phyloP scores from a whole-genome alignment of 345 rosid genomes.

The Brassica juncea region DNA sequence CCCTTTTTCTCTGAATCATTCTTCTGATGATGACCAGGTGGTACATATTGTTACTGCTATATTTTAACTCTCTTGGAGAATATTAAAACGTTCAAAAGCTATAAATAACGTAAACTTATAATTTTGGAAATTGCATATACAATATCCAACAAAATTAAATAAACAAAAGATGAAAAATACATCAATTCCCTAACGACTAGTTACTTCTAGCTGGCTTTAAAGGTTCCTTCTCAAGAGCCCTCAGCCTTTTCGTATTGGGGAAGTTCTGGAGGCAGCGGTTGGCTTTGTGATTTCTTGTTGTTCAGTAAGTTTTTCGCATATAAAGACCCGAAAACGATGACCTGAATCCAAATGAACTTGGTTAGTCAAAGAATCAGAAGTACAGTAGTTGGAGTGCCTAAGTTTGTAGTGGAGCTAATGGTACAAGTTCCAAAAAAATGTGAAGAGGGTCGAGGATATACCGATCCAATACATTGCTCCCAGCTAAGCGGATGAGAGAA shows the following conservation, averaged over 20 bases:
- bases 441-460: slow-evolving; percentile 24
- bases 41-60: not conserved
- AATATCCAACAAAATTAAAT: not conserved
- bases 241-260: slow-evolving; percentile 46
- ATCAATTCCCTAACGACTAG: not conserved
- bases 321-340: slow-evolving; percentile 77
- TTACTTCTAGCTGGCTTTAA: not conserved
- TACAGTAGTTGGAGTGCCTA: not conserved
- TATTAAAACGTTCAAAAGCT: not conserved
- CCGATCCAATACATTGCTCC: slow-evolving; percentile 91
- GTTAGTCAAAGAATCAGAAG: slow-evolving; percentile 7
- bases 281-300: slow-evolving; percentile 39
- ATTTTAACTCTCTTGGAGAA: not conserved
- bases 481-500: slow-evolving; percentile 93
- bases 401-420: not conserved
- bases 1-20: slow-evolving; percentile 7
- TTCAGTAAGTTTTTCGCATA: slow-evolving; percentile 62
- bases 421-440: not conserved
- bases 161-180: not conserved
- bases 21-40: slow-evolving; percentile 8
- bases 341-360: slow-evolving; percentile 41
- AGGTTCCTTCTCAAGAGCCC: slow-evolving; percentile 34
- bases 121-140: not conserved
- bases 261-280: slow-evolving; percentile 37
- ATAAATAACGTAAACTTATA: not conserved